Conservation (phyloP, 129 eudicot genomes). For the Deinandra increscens region DNA sequence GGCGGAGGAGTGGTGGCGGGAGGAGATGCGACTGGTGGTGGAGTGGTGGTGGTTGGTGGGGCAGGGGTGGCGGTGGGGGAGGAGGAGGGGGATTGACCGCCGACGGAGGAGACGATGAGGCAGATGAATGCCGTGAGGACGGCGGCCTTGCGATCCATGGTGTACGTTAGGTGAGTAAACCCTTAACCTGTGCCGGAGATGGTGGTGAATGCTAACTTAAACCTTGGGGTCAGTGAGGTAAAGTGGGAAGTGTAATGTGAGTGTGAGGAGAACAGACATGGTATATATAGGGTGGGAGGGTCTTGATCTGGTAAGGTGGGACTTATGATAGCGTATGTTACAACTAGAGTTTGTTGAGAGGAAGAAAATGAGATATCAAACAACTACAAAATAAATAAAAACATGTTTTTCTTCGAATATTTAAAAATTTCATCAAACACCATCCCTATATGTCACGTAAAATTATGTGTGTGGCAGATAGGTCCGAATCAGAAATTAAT, state of each 20-base stretch:
- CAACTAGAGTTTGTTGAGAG: slow-evolving; percentile 15
- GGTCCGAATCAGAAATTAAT: no score
- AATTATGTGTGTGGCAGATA: no score
- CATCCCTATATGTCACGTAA: no score
- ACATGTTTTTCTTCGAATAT: no score
- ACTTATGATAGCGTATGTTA: slow-evolving; percentile 14
- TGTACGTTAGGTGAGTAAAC: slow-evolving; percentile 14
- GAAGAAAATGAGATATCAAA: neutral
- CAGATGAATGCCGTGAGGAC: slow-evolving; percentile 53
- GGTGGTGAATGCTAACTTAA: slow-evolving; percentile 5
- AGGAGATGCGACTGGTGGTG: slow-evolving; percentile 44
- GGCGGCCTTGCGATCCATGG: slow-evolving; percentile 45
- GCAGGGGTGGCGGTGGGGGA: slow-evolving; percentile 67
- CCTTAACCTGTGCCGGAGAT: slow-evolving; percentile 33
- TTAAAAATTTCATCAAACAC: no score
- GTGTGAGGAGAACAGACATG: slow-evolving; percentile 21
- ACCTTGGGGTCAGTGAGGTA: neutral
- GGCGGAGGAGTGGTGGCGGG: slow-evolving; percentile 43
- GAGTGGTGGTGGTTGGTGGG: slow-evolving; percentile 42
- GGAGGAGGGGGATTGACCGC: slow-evolving; percentile 69
- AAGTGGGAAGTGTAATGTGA: slow-evolving; percentile 5
- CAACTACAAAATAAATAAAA: neutral
- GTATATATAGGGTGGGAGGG: neutral
- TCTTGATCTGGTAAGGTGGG: slow-evolving; percentile 35
- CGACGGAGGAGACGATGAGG: slow-evolving; percentile 61